These are phyloP conservation scores for Alternaria viburni DNA, from an alignment of 2,329 filamentous ascomycete species.

Conservation along the genomic window DNA sequence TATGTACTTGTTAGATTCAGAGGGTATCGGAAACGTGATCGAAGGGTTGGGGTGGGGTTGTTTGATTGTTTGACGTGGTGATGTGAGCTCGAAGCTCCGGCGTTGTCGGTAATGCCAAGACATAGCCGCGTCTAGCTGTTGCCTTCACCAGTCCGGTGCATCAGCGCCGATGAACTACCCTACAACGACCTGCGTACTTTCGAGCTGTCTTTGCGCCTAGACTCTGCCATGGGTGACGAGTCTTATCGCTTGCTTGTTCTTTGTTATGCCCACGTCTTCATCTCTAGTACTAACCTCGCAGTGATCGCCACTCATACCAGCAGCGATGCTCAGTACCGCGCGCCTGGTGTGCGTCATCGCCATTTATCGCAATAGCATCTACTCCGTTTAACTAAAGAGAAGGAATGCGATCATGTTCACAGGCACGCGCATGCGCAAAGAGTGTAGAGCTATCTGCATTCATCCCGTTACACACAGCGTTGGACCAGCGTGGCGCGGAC, in stretches of 20 bases:
- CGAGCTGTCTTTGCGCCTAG: not conserved
- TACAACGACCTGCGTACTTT: not conserved
- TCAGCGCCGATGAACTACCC: not conserved
- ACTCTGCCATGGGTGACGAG: too few species aligned
- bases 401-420: not conserved
- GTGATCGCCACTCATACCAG: not conserved
- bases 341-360: not conserved
- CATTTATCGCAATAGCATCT: not conserved
- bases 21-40: constrained; percentile 9
- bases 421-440: not conserved
- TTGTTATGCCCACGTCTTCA: not conserved
- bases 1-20: constrained; percentile 11
- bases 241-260: not conserved
- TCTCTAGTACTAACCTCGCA: not conserved
- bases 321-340: not conserved
- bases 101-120: constrained; percentile 18
- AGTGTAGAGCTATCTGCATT: not conserved
- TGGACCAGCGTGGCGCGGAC: not conserved
- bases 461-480: not conserved
- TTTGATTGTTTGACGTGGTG: constrained; percentile 25
- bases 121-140: constrained; percentile 17
- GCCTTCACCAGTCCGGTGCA: constrained; percentile 5
- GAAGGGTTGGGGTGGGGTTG: constrained; percentile 17
- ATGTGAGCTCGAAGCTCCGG: constrained; percentile 21
- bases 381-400: not conserved